A percentile compares a stretch with the other conserved stretches of the same genome.
phyloP scores from a whole-genome alignment of 2,329 filamentous ascomycete genomes.

The Colletotrichum limetticola region DNA sequence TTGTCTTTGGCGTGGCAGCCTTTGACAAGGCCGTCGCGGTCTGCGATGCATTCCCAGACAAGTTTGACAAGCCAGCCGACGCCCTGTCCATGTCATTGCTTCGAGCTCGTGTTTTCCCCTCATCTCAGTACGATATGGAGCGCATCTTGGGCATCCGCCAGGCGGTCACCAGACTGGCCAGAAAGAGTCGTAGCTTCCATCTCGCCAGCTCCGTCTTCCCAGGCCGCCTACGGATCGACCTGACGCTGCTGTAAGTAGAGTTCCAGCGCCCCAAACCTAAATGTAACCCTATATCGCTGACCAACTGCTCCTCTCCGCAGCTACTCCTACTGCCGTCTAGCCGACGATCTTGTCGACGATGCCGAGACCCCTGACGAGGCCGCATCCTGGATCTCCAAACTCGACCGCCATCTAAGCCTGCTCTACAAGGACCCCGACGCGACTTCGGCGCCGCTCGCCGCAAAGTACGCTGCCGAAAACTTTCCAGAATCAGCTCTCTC shows the following conservation, averaged over 20 bases:
- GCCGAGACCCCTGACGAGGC: slow-evolving; percentile 64
- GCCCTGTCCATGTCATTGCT: slow-evolving; percentile 60
- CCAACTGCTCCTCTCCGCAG: slow-evolving; percentile 42
- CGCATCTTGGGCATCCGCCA: slow-evolving; percentile 69
- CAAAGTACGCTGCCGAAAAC: slow-evolving; percentile 52
- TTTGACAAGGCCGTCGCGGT: slow-evolving; percentile 77
- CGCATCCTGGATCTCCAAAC: slow-evolving; percentile 65
- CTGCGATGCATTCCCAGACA: slow-evolving; percentile 68
- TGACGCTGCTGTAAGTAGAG: slow-evolving; percentile 67
- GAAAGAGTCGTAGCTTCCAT: slow-evolving; percentile 80
- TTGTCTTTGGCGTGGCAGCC: slow-evolving; percentile 75
- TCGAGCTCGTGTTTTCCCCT: slow-evolving; percentile 58
- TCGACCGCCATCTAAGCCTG: slow-evolving; percentile 67
- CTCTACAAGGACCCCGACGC: slow-evolving; percentile 52
- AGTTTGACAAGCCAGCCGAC: slow-evolving; percentile 62
- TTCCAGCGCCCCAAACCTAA: neutral
- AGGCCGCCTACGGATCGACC: slow-evolving; percentile 73
- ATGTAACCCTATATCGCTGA: slow-evolving; percentile 17
- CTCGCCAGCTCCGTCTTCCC: slow-evolving; percentile 77
- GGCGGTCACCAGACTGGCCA: slow-evolving; percentile 65
- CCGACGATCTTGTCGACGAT: slow-evolving; percentile 79
- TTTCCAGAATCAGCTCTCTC: slow-evolving; percentile 65
- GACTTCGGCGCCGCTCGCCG: slow-evolving; percentile 28
- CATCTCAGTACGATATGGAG: slow-evolving; percentile 63
- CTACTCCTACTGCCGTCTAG: slow-evolving; percentile 79